These are phyloP conservation scores for Lecanicillium sp. DNA, from an alignment of 2,329 filamentous ascomycete genomes.

Conservation along the genomic window DNA sequence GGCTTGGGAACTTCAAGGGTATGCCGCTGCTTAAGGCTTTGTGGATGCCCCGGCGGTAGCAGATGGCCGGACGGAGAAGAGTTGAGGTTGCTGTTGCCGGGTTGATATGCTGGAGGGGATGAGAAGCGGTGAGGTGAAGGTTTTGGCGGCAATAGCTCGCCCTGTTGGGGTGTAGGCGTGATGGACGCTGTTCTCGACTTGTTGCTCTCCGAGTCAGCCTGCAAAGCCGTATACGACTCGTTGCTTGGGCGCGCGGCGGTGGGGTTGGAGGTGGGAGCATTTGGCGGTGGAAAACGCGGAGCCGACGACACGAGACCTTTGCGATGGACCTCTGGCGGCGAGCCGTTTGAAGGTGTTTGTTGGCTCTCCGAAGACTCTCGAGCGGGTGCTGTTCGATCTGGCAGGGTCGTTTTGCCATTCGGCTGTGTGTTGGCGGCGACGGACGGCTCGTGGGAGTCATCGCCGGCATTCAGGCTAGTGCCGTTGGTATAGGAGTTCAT, in stretches of 20 bases:
- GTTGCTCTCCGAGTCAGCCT: too few relatives aligned
- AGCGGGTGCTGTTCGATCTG: conserved; percentile 1
- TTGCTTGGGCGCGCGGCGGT: conserved; percentile 18
- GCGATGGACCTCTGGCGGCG: conserved; percentile 4
- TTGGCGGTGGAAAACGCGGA: conserved; percentile 4
- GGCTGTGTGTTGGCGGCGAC: conserved; percentile 2
- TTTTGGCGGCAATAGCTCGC: conserved; percentile 4
- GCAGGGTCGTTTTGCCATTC: conserved; percentile 9
- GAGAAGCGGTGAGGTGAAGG: conserved; percentile 8
- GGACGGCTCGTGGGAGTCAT: conserved; percentile 14
- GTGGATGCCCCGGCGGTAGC: conserved; percentile 29
- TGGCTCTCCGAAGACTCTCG: conserved; percentile 1
- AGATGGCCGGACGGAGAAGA: conserved; percentile 41
- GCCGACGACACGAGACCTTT: conserved; percentile 2
- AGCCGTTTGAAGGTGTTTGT: conserved; percentile 16
- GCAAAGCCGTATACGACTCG: conserved; percentile 17
- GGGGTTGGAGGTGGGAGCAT: conserved; percentile 12
- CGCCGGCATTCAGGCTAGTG: conserved; percentile 29
- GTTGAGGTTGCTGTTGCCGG: conserved; percentile 26
- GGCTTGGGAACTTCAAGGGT: conserved; percentile 79
- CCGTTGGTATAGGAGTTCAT: conserved; percentile 53
- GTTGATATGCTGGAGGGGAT: conserved; percentile 27
- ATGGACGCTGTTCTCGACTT: background rate
- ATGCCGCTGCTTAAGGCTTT: conserved; percentile 68
- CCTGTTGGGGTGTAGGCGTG: background rate